A percentile compares a stretch with the other conserved stretches of the same genome.
Conservation (phyloP, 1,284 basidiomycete genomes). For the Malassezia cuniculi region DNA sequence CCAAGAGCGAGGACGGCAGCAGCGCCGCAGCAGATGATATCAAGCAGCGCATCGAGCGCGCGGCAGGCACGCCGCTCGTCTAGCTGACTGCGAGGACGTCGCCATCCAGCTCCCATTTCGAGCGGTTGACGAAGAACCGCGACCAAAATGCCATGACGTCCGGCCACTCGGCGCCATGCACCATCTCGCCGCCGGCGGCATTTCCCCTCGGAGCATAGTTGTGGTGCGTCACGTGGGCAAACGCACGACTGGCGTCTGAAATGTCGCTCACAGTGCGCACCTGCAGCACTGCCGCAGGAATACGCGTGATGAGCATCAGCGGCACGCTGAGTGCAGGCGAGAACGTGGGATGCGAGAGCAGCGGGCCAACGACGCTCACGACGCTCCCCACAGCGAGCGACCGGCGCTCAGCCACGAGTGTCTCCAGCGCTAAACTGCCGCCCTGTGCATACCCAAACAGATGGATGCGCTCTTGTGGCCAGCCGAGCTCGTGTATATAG, state of each 20-base stretch:
- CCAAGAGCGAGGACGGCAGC: conserved; percentile 8
- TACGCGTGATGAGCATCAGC: conserved; percentile 4
- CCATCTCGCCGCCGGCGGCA: conserved; percentile 1
- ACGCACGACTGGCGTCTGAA: neutral
- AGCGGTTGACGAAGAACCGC: conserved; percentile 11
- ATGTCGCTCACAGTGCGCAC: neutral
- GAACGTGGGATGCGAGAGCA: conserved; percentile 18
- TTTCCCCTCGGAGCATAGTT: neutral
- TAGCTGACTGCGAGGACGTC: conserved; percentile 13
- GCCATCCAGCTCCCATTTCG: conserved; percentile 21
- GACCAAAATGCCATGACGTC: conserved; percentile 24
- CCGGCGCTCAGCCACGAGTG: conserved; percentile 51
- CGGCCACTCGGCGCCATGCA: conserved; percentile 22
- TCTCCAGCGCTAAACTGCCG: conserved; percentile 64
- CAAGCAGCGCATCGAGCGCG: conserved; percentile 9
- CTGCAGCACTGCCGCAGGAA: neutral
- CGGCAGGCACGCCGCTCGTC: conserved; percentile 11
- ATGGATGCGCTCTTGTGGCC: conserved; percentile 60
- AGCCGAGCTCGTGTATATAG: conserved; percentile 65
- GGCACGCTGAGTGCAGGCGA: conserved; percentile 2
- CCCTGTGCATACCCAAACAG: conserved; percentile 83
- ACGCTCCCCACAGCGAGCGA: conserved; percentile 44
- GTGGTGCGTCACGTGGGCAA: conserved; percentile 3
- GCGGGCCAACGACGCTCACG: conserved; percentile 17
- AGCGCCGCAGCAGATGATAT: neutral